Conservation (phyloP, 306 rosid species). For the Trifolium pratense region DNA sequence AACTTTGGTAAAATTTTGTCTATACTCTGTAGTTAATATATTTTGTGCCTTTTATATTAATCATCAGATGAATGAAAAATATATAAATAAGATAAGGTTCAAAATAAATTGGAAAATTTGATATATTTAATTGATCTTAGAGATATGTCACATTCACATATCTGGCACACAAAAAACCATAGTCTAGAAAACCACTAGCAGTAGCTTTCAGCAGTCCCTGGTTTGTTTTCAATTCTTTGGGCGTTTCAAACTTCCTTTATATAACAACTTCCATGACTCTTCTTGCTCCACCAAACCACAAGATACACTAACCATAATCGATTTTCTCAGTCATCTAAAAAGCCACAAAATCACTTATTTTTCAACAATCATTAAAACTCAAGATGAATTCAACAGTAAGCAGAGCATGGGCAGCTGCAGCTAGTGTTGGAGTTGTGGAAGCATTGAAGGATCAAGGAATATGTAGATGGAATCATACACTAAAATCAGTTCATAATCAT, state of each 20-base stretch:
- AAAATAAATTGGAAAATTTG: neutral
- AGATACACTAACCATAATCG: neutral
- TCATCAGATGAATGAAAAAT: too few species aligned
- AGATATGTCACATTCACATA: neutral
- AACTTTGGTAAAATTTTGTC: too few species aligned
- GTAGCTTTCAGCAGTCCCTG: neutral
- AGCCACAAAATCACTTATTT: neutral
- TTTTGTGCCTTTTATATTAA: too few species aligned
- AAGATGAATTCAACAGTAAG: constrained; percentile 44
- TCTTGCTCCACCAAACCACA: neutral
- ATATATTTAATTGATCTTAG: too few species aligned
- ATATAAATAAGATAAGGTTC: neutral
- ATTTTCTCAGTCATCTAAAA: neutral
- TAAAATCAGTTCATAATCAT: constrained; percentile 49
- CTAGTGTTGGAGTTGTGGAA: constrained; percentile 49
- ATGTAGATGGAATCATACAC: constrained; percentile 54
- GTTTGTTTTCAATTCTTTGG: neutral
- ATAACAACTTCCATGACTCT: neutral
- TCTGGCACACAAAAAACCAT: neutral
- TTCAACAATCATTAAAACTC: neutral
- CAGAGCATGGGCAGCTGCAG: constrained; percentile 50
- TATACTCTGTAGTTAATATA: too few species aligned
- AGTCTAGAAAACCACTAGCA: constrained; percentile 7
- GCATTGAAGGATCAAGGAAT: constrained; percentile 69
- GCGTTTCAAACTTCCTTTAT: neutral